Evolutionary conservation across 371 early-diverging fungal genomes (phyloP).

Genomic region (Lichtheimia ramosa): DNA sequence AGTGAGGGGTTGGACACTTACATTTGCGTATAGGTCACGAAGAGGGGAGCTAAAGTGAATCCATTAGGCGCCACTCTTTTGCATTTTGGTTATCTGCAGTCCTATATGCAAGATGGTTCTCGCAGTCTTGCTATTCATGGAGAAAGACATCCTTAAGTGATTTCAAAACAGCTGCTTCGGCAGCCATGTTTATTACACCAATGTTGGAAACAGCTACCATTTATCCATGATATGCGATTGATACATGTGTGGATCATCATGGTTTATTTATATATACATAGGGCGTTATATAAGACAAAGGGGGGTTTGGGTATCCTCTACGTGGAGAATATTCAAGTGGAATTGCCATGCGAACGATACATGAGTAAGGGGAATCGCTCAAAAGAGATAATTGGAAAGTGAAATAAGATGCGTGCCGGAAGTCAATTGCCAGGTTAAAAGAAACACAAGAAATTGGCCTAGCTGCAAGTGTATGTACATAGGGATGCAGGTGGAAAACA

Average conservation of each 20-base stretch:
- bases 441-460: conserved; percentile 7
- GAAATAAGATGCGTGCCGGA: conserved; percentile 6
- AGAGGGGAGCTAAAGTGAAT: background rate
- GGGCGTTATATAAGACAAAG: too few species aligned
- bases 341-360: background rate
- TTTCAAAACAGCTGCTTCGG: too few species aligned
- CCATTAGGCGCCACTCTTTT: background rate
- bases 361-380: background rate
- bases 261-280: too few species aligned
- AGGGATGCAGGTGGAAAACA: conserved; percentile 11
- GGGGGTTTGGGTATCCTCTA: too few species aligned
- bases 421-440: conserved; percentile 4
- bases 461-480: conserved; percentile 19
- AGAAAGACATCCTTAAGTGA: too few species aligned
- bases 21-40: background rate
- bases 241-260: too few species aligned
- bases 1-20: background rate
- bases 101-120: conserved; percentile 8
- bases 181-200: too few species aligned
- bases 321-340: too few species aligned
- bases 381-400: conserved; percentile 1
- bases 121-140: too few species aligned
- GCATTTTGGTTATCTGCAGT: background rate
- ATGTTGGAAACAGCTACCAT: too few species aligned
- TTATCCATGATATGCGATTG: too few species aligned